Evolutionary conservation across 1,284 basidiomycete species (phyloP).

Genomic region (Hemileia vastatrix): DNA sequence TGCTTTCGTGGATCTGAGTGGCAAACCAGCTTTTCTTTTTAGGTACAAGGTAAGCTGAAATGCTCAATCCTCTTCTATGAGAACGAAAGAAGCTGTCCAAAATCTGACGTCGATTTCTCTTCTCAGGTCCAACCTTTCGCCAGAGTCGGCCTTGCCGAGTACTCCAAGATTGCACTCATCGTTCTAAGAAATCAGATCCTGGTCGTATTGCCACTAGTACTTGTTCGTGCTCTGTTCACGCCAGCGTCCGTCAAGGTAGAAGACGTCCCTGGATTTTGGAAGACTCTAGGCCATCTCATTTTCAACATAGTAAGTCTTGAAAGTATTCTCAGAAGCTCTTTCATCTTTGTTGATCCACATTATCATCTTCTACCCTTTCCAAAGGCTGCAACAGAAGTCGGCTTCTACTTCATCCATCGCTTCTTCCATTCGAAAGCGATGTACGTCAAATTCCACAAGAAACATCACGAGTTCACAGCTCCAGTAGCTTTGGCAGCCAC

Average conservation of each 20-base stretch:
- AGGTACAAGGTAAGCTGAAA: slow-evolving; percentile 7
- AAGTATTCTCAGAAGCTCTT: not conserved
- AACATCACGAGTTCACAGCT: slow-evolving; percentile 27
- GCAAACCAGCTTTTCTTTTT: slow-evolving; percentile 4
- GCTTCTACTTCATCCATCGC: slow-evolving; percentile 25
- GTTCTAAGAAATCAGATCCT: slow-evolving; percentile 6
- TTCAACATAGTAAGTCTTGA: not conserved
- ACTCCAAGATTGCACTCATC: slow-evolving; percentile 10
- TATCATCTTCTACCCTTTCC: not conserved
- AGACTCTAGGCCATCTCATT: slow-evolving; percentile 7
- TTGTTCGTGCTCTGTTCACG: not conserved
- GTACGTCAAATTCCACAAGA: slow-evolving; percentile 25
- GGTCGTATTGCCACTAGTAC: slow-evolving; percentile 9
- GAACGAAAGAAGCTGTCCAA: not conserved
- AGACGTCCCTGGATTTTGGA: slow-evolving; percentile 12
- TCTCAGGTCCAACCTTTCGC: slow-evolving; percentile 11
- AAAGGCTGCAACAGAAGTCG: too few relatives aligned
- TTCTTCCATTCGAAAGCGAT: slow-evolving; percentile 13
- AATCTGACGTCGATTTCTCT: not conserved
- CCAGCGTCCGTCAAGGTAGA: not conserved
- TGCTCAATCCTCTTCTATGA: not conserved
- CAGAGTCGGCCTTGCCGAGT: slow-evolving; percentile 8
- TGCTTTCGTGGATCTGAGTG: slow-evolving; percentile 18
- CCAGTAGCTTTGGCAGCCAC: slow-evolving; percentile 26
- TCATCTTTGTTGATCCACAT: not conserved